These are phyloP conservation scores for Pseudomassariella vexata DNA, from an alignment of 2,329 filamentous ascomycete species.

Conservation along the genomic window DNA sequence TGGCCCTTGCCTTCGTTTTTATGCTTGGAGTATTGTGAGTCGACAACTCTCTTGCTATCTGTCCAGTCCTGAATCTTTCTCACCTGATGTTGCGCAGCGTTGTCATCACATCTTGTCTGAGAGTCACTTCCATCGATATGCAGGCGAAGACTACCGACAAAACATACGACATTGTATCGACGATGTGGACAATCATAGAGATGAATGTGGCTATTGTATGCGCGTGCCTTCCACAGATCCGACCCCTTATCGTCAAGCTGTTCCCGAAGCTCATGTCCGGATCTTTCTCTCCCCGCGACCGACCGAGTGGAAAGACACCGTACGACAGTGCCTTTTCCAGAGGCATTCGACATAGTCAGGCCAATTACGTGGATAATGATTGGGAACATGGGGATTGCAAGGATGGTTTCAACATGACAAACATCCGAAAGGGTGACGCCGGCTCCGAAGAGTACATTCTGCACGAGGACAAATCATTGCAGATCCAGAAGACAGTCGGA, in stretches of 20 bases:
- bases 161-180: slow-evolving; percentile 24
- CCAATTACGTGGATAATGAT: slow-evolving; percentile 10
- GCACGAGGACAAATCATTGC: slow-evolving; percentile 9
- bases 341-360: slow-evolving; percentile 7
- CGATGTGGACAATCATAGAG: slow-evolving; percentile 31
- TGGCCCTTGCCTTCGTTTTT: slow-evolving; percentile 32
- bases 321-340: slow-evolving; percentile 9
- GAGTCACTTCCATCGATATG: slow-evolving; percentile 31
- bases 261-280: slow-evolving; percentile 21
- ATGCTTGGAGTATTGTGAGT: slow-evolving; percentile 34
- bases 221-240: slow-evolving; percentile 28
- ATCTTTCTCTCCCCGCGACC: slow-evolving; percentile 12
- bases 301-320: slow-evolving; percentile 5
- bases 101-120: slow-evolving; percentile 26
- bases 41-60: too few relatives aligned
- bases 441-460: slow-evolving; percentile 14
- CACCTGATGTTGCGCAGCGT: slow-evolving; percentile 12
- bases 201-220: slow-evolving; percentile 31
- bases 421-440: slow-evolving; percentile 10
- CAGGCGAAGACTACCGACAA: slow-evolving; percentile 21
- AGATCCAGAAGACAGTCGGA: slow-evolving; percentile 23
- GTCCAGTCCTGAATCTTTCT: not conserved
- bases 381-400: slow-evolving; percentile 13
- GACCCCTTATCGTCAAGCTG: slow-evolving; percentile 19
- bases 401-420: slow-evolving; percentile 12